Conservation (phyloP, 2,329 filamentous ascomycete species). For the Trichoderma pleuroti region DNA sequence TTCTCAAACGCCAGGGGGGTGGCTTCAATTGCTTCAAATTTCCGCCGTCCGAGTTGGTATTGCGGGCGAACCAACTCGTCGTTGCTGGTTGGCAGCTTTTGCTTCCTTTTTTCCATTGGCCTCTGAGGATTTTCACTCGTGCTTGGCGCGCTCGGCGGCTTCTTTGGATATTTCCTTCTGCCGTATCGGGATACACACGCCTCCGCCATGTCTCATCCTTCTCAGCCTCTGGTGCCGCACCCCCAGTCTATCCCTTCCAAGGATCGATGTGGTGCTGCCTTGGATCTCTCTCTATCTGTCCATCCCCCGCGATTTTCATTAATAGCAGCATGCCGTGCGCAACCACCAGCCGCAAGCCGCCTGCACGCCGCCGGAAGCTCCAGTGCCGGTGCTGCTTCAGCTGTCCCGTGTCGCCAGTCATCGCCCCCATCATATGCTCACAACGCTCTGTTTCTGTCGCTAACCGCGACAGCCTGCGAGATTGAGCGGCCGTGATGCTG, state of each 20-base stretch:
- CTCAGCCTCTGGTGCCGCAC: neutral
- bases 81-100: neutral
- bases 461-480: neutral
- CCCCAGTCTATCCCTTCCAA: neutral
- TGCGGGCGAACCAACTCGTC: neutral
- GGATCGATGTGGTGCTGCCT: slow-evolving; percentile 12
- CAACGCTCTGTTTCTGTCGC: neutral
- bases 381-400: slow-evolving; percentile 14
- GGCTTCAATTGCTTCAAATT: neutral
- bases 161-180: neutral
- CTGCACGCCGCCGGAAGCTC: slow-evolving; percentile 14
- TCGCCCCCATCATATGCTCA: neutral
- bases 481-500: neutral
- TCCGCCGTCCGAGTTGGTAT: neutral
- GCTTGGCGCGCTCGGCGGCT: slow-evolving; percentile 12
- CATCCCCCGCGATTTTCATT: slow-evolving; percentile 13
- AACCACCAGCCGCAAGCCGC: slow-evolving; percentile 12
- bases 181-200: neutral
- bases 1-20: neutral
- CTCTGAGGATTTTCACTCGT: neutral
- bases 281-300: slow-evolving; percentile 1
- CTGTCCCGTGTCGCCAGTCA: neutral
- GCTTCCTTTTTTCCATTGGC: neutral
- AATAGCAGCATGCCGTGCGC: slow-evolving; percentile 8
- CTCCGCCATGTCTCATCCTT: slow-evolving; percentile 10